These are phyloP conservation scores for Parachlorella kessleri DNA, from an alignment of 139 green algal species.

Conservation along the genomic window DNA sequence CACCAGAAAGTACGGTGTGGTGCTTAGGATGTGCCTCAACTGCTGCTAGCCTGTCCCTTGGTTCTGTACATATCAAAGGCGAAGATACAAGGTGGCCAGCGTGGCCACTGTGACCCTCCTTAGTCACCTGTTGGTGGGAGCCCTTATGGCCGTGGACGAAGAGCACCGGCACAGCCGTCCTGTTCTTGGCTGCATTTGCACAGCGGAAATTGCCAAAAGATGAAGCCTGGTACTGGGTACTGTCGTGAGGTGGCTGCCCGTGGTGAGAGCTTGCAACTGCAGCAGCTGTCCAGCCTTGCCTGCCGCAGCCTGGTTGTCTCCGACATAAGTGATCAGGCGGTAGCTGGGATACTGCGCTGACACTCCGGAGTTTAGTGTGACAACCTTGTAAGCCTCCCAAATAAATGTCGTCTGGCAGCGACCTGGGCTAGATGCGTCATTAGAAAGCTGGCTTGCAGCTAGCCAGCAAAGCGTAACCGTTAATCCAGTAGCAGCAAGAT, in stretches of 20 bases:
- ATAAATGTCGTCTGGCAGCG: conserved; percentile 44
- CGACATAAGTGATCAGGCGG: conserved; percentile 20
- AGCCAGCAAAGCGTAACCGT: no score
- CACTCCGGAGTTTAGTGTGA: neutral
- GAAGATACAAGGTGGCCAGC: no score
- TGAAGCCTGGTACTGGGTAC: neutral
- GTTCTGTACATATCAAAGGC: no score
- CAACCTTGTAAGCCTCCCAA: conserved; percentile 27
- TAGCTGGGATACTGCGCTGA: conserved; percentile 1
- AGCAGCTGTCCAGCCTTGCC: neutral
- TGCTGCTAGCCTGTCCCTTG: no score
- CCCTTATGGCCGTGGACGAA: conserved; percentile 48
- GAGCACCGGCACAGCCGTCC: conserved; percentile 18
- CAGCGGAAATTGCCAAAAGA: neutral
- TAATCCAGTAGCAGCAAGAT: no score
- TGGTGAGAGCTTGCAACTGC: neutral
- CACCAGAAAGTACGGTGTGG: no score
- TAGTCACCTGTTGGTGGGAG: conserved; percentile 28
- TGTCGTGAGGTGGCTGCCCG: neutral
- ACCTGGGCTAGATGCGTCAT: no score
- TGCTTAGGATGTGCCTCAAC: no score
- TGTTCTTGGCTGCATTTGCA: neutral
- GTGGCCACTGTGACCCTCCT: no score
- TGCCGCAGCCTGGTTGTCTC: neutral
- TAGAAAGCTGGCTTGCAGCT: no score